Percentiles rank a stretch among this genome's conserved stretches.
phyloP scores from a whole-genome alignment of 2,329 filamentous ascomycete species.

The Calonectria honghensis region DNA sequence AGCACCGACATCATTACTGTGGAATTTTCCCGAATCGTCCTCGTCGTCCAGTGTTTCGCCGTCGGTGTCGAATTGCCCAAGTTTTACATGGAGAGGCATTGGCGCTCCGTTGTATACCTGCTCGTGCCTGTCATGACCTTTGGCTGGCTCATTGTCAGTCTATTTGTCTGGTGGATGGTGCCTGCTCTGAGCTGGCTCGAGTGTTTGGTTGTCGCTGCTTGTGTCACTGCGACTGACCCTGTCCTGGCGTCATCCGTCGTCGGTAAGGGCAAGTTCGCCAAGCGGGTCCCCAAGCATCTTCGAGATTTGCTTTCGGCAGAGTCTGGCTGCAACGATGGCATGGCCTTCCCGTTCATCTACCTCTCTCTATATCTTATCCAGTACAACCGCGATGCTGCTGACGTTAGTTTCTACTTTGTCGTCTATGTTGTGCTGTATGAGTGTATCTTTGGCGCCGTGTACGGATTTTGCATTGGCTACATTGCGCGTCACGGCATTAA shows the following conservation, averaged over 20 bases:
- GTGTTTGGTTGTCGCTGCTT: constrained; percentile 89
- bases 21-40: constrained; percentile 91
- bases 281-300: constrained; percentile 97
- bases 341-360: constrained; percentile 99
- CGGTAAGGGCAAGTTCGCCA: constrained; percentile 98
- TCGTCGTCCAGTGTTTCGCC: constrained; percentile 94
- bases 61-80: constrained; percentile 93
- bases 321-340: constrained; percentile 99
- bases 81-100: constrained; percentile 98
- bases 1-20: constrained; percentile 90
- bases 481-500: constrained; percentile 93
- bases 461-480: constrained; percentile 91
- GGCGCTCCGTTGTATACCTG: constrained; percentile 91
- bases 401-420: constrained; percentile 90
- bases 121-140: constrained; percentile 98
- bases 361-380: constrained; percentile 92
- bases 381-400: constrained; percentile 80
- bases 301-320: constrained; percentile 96
- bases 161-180: constrained; percentile 96
- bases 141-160: constrained; percentile 93
- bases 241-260: constrained; percentile 98
- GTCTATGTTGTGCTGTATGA: constrained; percentile 95
- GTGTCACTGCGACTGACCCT: constrained; percentile 97
- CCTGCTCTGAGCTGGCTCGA: constrained; percentile 90
- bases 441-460: constrained; percentile 93